Evolutionary conservation across 768 basidiomycete species (phyloP), one percentile per base, ranked within the genome.

Genomic region (Russula foetens): DNA sequence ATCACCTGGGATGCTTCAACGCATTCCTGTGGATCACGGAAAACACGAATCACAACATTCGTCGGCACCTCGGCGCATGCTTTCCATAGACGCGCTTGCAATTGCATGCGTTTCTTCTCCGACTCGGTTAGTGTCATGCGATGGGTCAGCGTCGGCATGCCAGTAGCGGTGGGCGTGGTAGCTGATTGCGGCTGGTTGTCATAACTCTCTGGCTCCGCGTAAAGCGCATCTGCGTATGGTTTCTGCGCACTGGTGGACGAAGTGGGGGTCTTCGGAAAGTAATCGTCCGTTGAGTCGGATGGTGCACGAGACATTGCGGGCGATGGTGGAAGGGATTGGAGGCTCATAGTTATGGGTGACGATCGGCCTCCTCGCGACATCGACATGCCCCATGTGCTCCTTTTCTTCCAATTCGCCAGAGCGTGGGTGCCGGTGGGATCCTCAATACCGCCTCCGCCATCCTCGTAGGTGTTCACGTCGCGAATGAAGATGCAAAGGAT

Each of bases 401-500:
- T 56, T 26, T 39, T 53, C 61, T 24, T 57, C 7, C 31, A 29
- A 14, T 31, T 47, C 5, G 56, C 50, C 43, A 63, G 60, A 29
- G 62, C 65, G 35, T 58, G 49, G 14, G 43, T 56, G 23, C 87
- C 89, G 0, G 82, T 89, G 0, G 89, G 87, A 64, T 90, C 86
- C 2, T 80, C 78, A 7, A 89, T 59, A 75, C 71, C 17, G 67
- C 73, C 14, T 58, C 59, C 28, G 66, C 71, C 64, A 46, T 77
- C 76, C 26, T 63, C 56, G 54, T 62, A 61, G 5, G 73, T 73
- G 28, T 75, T 75, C 15, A 86, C 89, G 67, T 96, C 90, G 23
- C 96, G 81, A 45, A 98, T 84, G 73, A 92, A 91, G 38, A 98
- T 82, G 3, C 78, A 92, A 4, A 86, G 73, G 39, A 98, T 79